Base-by-base conservation (phyloP, 257 asterid genomes). In the Solanum infundibuliforme region DNA sequence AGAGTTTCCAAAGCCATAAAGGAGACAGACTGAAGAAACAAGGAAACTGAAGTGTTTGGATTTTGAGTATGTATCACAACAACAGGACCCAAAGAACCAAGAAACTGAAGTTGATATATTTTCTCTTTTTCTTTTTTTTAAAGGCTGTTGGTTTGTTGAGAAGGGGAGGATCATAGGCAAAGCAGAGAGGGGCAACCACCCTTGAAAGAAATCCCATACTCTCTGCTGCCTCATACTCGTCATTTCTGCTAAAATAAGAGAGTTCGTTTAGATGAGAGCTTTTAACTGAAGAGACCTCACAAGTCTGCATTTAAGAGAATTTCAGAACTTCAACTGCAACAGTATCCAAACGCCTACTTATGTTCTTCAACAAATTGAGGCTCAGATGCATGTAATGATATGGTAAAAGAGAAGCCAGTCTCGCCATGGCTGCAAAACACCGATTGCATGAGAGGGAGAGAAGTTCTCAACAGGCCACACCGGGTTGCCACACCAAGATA, bases 111-210 rank as follows among this genome's bases (percentile, higher is more conserved):
- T 16, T 1, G 65, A 27, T 6, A 18, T 14, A 10, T 16, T 79
- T 35, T 62, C 32, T 39, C 21, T 21, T 6, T 7, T 38, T 39
- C 1, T 38, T 31, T 27, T 27, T n/a, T 18, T 46, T 46, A 12
- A 69, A 77, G 84, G 62, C 62, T 83, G 34, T 88, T 52, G 35
- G 16, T 46, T 52, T n/a, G 13, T 83, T 86, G 13, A 46, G 39
- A 25, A 32, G 5, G 3, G 39, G 12, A 25, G 39, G 75, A 86
- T 74, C 89, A 85, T 60, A 7, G 92, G 91, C 90, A 27, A 74
- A 29, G 71, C 90, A 90, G 90, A 92, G 88, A 92, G 92, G 90
- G 91, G 93, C 92, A 94, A 92, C 93, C 92, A 86, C 93, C 94
- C 93, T 89, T 88, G n/a, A 88, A 83, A 69, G 88, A 88, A 86